Percentiles rank a stretch among this genome's conserved stretches.
Conservation (phyloP, 1,284 basidiomycete species). For the Irpex sp. region DNA sequence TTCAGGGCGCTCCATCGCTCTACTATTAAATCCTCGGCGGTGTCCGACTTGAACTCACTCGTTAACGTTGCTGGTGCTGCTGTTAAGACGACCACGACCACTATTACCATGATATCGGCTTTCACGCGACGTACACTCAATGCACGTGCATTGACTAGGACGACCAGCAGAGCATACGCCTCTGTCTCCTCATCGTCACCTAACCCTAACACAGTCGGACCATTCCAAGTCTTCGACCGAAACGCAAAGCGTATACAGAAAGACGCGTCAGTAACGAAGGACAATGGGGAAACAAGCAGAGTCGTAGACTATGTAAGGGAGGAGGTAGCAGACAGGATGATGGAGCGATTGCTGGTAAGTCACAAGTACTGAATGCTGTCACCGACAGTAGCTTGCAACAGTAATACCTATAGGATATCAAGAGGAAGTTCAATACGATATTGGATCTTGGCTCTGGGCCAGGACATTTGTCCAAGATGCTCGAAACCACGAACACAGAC, state of each 20-base stretch:
- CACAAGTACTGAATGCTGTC: not conserved
- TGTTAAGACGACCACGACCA: too few species aligned
- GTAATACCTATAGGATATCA: slow-evolving; percentile 71
- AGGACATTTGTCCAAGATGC: slow-evolving; percentile 85
- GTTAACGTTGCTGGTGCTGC: too few species aligned
- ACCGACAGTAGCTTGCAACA: not conserved
- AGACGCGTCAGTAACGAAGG: slow-evolving; percentile 65
- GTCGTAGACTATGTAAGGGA: slow-evolving; percentile 91
- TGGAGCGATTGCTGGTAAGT: slow-evolving; percentile 81
- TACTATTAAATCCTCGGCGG: too few species aligned
- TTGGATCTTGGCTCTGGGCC: slow-evolving; percentile 95
- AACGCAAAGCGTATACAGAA: slow-evolving; percentile 79
- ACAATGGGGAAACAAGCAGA: slow-evolving; percentile 58
- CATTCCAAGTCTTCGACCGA: slow-evolving; percentile 89
- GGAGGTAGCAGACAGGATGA: slow-evolving; percentile 87
- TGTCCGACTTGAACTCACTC: too few species aligned
- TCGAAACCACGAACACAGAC: slow-evolving; percentile 70
- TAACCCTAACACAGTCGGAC: slow-evolving; percentile 42
- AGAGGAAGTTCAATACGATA: slow-evolving; percentile 76
- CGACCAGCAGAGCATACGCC: slow-evolving; percentile 8
- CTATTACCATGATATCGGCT: too few species aligned
- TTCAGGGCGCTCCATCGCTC: too few species aligned
- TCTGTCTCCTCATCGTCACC: slow-evolving; percentile 29
- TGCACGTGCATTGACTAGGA: too few species aligned
- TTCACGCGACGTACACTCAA: too few species aligned